Conservation (phyloP, 2,329 filamentous ascomycete genomes). For the Botrytis byssoidea region DNA sequence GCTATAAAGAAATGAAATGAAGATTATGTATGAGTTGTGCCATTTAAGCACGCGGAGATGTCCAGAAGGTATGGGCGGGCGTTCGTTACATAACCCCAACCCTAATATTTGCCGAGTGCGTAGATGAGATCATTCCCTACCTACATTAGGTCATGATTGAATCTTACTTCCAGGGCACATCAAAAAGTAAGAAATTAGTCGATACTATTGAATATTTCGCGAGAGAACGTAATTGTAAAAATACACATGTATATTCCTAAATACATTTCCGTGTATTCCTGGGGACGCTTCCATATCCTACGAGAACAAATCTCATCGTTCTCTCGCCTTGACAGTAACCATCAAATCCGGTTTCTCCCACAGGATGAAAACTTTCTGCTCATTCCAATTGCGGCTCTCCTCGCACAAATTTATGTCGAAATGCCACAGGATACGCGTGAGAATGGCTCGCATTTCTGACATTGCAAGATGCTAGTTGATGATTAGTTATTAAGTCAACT, state of each 20-base stretch:
- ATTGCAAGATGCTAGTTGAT: neutral
- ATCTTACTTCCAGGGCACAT: neutral
- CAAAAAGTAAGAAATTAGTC: neutral
- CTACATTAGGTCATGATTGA: no score
- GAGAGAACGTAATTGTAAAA: no score
- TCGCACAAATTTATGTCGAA: neutral
- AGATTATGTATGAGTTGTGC: neutral
- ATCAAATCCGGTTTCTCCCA: neutral
- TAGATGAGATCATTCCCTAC: neutral
- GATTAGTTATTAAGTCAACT: neutral
- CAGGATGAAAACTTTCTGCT: neutral
- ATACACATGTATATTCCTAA: no score
- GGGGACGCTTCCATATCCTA: no score
- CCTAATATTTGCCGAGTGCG: neutral
- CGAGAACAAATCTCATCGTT: no score
- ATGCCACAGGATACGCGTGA: neutral
- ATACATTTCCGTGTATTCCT: no score
- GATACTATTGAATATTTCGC: no score
- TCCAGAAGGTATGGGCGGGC: neutral
- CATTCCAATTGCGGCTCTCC: neutral
- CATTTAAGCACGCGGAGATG: neutral
- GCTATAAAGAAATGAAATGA: neutral
- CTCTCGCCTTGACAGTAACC: neutral
- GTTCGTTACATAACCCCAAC: neutral
- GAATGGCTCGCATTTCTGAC: neutral